These are phyloP conservation scores for Purshia tridentata DNA, from an alignment of 306 rosid species.

Conservation along the genomic window DNA sequence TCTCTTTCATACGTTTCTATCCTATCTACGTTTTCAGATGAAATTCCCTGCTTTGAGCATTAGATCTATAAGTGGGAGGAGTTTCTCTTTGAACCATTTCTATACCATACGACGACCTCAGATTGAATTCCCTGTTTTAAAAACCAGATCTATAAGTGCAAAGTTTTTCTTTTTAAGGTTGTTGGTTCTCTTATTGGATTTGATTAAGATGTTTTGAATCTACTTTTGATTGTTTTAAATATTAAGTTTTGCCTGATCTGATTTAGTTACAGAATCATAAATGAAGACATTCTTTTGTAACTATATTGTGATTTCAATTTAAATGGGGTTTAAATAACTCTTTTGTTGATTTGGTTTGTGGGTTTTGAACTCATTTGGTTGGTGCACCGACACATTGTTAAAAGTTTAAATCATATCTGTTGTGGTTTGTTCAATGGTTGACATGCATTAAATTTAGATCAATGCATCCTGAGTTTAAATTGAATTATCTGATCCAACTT, in stretches of 20 bases:
- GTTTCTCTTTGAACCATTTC: background rate
- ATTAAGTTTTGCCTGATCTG: background rate
- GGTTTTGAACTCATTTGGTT: too few species aligned
- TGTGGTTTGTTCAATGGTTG: background rate
- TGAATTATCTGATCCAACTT: too few species aligned
- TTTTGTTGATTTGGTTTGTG: background rate
- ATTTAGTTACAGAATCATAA: background rate
- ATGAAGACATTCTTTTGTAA: background rate
- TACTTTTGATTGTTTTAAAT: background rate
- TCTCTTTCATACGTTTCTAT: background rate
- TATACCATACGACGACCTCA: background rate
- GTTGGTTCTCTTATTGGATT: background rate
- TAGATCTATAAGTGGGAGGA: constrained; percentile 1
- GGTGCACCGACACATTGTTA: too few species aligned
- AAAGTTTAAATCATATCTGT: background rate
- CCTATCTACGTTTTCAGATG: background rate
- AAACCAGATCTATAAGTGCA: constrained; percentile 1
- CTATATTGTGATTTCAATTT: too few species aligned
- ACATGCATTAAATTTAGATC: background rate
- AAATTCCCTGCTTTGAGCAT: background rate
- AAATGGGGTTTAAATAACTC: background rate
- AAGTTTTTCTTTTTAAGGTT: background rate
- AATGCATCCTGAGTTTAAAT: background rate
- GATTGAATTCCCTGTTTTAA: background rate
- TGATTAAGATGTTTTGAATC: background rate